phyloP scores from a whole-genome alignment of 345 rosid genomes.

The Pugionium cornutum region DNA sequence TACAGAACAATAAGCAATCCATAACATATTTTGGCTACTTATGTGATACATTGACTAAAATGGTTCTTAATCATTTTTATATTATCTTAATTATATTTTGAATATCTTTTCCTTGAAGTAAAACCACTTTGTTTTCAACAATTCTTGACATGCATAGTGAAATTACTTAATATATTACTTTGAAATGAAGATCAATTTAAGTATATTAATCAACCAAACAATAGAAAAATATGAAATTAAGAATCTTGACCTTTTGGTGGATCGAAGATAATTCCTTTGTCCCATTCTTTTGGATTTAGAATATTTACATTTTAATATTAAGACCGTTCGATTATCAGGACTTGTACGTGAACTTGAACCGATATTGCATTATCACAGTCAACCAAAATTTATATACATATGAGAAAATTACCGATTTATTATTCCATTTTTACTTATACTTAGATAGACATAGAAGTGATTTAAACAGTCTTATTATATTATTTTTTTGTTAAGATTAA shows the following conservation, averaged over 20 bases:
- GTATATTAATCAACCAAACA: conserved; percentile 19
- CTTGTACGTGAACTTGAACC: conserved; percentile 36
- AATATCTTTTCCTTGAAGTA: conserved; percentile 8
- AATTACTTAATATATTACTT: conserved; percentile 14
- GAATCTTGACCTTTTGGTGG: conserved; percentile 36
- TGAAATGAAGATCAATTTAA: conserved; percentile 18
- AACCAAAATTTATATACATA: conserved; percentile 21
- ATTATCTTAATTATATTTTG: conserved; percentile 15
- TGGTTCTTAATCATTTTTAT: conserved; percentile 21
- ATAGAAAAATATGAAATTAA: conserved; percentile 11
- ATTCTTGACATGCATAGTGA: conserved; percentile 26
- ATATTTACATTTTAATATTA: conserved; percentile 21
- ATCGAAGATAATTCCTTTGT: conserved; percentile 42
- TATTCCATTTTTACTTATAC: conserved; percentile 7
- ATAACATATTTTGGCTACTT: conserved; percentile 25
- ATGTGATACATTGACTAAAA: conserved; percentile 27
- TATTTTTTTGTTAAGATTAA: no score
- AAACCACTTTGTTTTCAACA: conserved; percentile 14
- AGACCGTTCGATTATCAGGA: conserved; percentile 16
- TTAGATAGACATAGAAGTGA: conserved; percentile 4
- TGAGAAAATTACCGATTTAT: conserved; percentile 12
- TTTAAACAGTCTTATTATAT: neutral
- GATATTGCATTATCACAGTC: conserved; percentile 33
- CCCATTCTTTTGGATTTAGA: conserved; percentile 41
- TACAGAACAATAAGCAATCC: conserved; percentile 34